Evolutionary conservation across 202 grass and related monocot genomes (phyloP).

Genomic region (Tripidium arundinaceum): DNA sequence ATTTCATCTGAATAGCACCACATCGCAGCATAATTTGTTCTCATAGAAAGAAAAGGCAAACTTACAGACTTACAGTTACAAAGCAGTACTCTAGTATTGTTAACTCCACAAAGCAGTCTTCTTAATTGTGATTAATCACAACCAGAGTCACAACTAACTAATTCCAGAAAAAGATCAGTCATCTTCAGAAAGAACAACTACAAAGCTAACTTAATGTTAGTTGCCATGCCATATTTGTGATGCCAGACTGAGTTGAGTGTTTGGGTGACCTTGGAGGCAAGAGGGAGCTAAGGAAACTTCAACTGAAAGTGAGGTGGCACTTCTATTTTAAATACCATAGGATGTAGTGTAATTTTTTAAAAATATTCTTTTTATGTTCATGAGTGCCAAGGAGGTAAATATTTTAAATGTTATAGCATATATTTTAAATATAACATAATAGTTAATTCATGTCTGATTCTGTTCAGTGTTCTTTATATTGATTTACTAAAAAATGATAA

Average conservation of each 20-base stretch:
- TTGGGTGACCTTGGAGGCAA: neutral
- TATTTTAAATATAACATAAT: neutral
- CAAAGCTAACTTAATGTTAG: neutral
- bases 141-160: neutral
- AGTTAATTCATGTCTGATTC: no score
- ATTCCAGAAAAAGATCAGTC: neutral
- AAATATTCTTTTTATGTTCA: neutral
- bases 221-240: neutral
- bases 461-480: no score
- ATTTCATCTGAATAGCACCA: constrained; percentile 3
- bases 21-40: neutral
- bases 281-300: constrained; percentile 16
- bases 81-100: neutral
- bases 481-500: no score
- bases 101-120: neutral
- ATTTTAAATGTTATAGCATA: neutral
- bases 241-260: neutral
- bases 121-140: neutral
- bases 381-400: neutral
- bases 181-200: neutral
- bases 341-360: neutral
- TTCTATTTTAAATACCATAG: neutral
- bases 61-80: neutral
- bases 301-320: constrained; percentile 88
- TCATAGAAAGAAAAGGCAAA: neutral